Percentiles rank a stretch among this genome's conserved stretches.
These are phyloP conservation scores for Dichomitus squalens DNA, from an alignment of 1,284 basidiomycete genomes.

Conservation along the genomic window DNA sequence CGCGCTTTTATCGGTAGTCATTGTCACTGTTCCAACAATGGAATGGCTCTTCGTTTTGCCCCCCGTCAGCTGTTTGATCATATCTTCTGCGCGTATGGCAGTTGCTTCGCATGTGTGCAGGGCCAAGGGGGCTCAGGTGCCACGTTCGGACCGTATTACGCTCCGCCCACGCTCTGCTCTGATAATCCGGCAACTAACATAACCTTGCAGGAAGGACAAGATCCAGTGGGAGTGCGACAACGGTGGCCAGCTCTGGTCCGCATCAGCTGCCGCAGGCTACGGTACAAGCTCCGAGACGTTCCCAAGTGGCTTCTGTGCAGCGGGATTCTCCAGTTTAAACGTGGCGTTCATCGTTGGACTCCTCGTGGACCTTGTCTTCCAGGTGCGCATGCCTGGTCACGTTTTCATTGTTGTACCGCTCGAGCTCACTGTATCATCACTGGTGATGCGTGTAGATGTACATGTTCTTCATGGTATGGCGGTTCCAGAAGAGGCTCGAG, in stretches of 20 bases:
- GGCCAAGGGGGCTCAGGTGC: neutral
- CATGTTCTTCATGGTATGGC: conserved; percentile 75
- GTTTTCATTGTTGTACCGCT: neutral
- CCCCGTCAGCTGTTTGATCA: neutral
- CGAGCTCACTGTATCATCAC: conserved; percentile 14
- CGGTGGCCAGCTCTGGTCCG: conserved; percentile 70
- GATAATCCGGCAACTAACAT: conserved; percentile 20
- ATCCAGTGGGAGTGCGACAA: conserved; percentile 79
- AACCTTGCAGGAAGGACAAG: conserved; percentile 58
- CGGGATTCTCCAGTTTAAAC: conserved; percentile 67
- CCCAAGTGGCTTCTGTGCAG: conserved; percentile 62
- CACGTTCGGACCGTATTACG: neutral
- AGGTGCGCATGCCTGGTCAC: conserved; percentile 44
- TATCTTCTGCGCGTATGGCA: neutral
- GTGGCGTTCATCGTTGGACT: conserved; percentile 69
- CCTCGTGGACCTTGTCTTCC: conserved; percentile 67
- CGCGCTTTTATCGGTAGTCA: conserved; percentile 10
- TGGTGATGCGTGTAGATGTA: conserved; percentile 52
- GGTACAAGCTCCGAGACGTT: conserved; percentile 42
- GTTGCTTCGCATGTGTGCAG: neutral
- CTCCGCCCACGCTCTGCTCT: neutral
- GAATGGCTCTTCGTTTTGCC: neutral
- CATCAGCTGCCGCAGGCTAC: conserved; percentile 46
- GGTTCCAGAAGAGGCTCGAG: conserved; percentile 68
- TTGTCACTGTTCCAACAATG: neutral